Evolutionary conservation across 257 asterid species (phyloP).

Genomic region (Capsicum pubescens): DNA sequence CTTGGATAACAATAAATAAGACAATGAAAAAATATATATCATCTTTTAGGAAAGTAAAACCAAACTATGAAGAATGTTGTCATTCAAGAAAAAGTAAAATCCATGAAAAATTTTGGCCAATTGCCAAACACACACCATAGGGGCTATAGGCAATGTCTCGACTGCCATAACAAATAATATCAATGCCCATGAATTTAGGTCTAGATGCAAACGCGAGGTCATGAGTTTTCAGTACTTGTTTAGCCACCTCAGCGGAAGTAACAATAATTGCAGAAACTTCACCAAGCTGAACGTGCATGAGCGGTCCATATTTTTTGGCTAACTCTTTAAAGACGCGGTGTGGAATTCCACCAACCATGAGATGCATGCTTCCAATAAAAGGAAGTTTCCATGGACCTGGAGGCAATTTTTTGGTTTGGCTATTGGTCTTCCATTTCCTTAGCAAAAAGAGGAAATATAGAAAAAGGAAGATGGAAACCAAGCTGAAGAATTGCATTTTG

Average conservation of each 20-base stretch:
- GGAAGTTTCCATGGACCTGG: conserved; percentile 31
- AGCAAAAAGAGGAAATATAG: background rate
- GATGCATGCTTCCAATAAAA: conserved; percentile 19
- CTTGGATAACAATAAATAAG: no score
- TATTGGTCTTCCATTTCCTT: background rate
- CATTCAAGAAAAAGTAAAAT: no score
- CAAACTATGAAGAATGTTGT: no score
- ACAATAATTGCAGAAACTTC: background rate
- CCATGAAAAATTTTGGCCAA: no score
- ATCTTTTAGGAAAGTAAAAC: no score
- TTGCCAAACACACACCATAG: background rate
- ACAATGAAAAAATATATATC: no score
- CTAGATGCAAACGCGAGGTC: background rate
- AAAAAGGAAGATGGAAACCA: background rate
- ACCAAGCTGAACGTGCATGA: no score
- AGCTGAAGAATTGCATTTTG: no score
- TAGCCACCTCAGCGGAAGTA: background rate
- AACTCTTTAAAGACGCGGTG: no score
- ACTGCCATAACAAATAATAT: no score
- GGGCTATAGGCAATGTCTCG: background rate
- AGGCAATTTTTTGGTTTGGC: conserved; percentile 29
- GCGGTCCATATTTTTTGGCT: no score
- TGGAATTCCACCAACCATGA: no score
- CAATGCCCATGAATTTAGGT: background rate
- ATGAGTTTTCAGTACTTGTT: background rate